Evolutionary conservation across 179 eudicot species (phyloP).

Genomic region (Gypsophila paniculata): DNA sequence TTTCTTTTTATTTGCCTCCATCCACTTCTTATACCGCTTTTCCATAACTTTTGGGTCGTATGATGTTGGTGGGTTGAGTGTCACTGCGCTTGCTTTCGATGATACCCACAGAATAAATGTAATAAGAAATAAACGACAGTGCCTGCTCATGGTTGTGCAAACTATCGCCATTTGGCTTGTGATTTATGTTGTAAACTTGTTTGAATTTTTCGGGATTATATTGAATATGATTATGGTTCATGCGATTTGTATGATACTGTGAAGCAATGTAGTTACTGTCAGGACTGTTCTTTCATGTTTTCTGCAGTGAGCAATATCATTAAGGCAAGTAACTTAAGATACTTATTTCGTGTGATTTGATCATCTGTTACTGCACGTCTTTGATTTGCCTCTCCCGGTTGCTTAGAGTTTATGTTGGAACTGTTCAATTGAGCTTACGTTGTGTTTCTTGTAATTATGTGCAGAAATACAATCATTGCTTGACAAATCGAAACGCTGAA

Average conservation of each 20-base stretch:
- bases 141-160: slow-evolving; percentile 5
- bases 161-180: slow-evolving; percentile 14
- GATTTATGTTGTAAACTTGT: neutral
- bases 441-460: slow-evolving; percentile 23
- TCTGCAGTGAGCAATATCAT: slow-evolving; percentile 22
- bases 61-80: neutral
- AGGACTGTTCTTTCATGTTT: slow-evolving; percentile 18
- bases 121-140: slow-evolving; percentile 13
- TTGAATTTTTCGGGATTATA: neutral
- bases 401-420: neutral
- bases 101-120: slow-evolving; percentile 23
- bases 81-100: slow-evolving; percentile 21
- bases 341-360: neutral
- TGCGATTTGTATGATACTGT: neutral
- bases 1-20: slow-evolving; percentile 25
- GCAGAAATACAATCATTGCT: slow-evolving; percentile 54
- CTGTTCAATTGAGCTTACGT: neutral
- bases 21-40: slow-evolving; percentile 51
- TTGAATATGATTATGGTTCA: neutral
- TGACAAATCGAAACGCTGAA: neutral
- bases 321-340: slow-evolving; percentile 24
- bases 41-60: slow-evolving; percentile 26
- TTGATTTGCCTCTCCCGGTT: neutral
- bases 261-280: slow-evolving; percentile 7
- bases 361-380: slow-evolving; percentile 8